Evolutionary conservation across 257 asterid genomes (phyloP), one percentile per base, ranked within the genome.

Genomic region (Paulownia fortunei): DNA sequence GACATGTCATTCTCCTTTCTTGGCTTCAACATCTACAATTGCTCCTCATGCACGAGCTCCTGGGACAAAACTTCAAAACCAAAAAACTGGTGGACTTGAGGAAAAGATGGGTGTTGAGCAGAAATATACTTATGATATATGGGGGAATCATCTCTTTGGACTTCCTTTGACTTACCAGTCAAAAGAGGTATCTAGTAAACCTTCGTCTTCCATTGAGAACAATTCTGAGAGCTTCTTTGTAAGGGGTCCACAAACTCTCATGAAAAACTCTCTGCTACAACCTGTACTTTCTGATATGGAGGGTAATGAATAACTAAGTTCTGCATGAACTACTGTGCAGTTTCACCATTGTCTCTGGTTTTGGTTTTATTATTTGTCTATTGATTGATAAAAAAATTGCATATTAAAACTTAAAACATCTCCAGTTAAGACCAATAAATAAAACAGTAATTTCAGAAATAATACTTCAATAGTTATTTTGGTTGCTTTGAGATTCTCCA

Each of bases 91-190:
- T 62, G 82, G 73, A 37, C 8, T n/a, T 49, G 86, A 80, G 77
- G 84, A 80, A 55, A 82, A 67, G 54, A 69, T 30, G 71, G 82
- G 75, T 46, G 13, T 39, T 6, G 79, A 85, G 70, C 86, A 90
- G 41, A 83, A 85, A 51, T 92, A 76, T 72, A 86, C 78, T 23
- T 92, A 90, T 74, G 96, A 92, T 62, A 92, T 92, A 41, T 92
- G 97, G 97, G 97, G 96, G 34, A 88, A 87, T 75, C 96, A 90
- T 80, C 82, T 88, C 56, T 92, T 89, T 80, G 87, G 85, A 34
- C 83, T 63, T 70, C 74, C 87, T 61, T 51, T 63, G 32, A 55
- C 76, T 60, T 72, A 69, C 76, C 68, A 73, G 72, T 74, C 90
- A 26, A 81, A 76, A 62, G 9, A 52, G 59, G 68, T 19, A 56